Conservation (phyloP, 257 asterid species). For the Solanum bulbocastanum region DNA sequence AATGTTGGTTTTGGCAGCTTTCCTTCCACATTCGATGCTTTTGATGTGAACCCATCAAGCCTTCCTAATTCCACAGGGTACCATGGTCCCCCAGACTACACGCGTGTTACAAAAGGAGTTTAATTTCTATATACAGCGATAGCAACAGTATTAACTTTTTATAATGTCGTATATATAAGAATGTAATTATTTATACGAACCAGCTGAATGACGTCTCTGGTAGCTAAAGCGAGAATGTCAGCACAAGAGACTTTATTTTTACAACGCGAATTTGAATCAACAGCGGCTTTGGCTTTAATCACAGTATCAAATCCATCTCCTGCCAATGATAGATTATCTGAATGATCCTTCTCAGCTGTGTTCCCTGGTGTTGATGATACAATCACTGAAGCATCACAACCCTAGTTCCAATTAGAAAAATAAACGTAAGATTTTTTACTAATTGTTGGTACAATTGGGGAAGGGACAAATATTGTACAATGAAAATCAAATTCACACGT, state of each 20-base stretch:
- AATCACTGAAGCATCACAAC: constrained; percentile 78
- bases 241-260: constrained; percentile 79
- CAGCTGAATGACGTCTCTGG: constrained; percentile 69
- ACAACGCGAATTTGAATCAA: constrained; percentile 50
- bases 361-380: constrained; percentile 53
- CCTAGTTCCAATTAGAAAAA: constrained; percentile 19
- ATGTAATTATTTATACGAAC: constrained; percentile 14
- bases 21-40: constrained; percentile 53
- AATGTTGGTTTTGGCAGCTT: constrained; percentile 61
- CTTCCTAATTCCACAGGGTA: constrained; percentile 79
- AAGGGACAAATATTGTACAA: too few relatives aligned
- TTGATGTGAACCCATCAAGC: constrained; percentile 65
- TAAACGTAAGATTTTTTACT: neutral
- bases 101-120: neutral
- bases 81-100: constrained; percentile 71
- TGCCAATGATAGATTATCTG: constrained; percentile 78
- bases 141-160: neutral
- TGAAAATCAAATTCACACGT: too few relatives aligned
- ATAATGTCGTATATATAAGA: neutral
- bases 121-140: neutral
- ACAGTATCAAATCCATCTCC: constrained; percentile 95
- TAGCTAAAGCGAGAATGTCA: constrained; percentile 76
- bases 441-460: neutral
- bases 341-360: constrained; percentile 75
- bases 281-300: constrained; percentile 74